Evolutionary conservation across 352 stramenopile genomes (phyloP), one percentile per base, ranked within the genome.

Genomic region (Globisporangium mamillatum): DNA sequence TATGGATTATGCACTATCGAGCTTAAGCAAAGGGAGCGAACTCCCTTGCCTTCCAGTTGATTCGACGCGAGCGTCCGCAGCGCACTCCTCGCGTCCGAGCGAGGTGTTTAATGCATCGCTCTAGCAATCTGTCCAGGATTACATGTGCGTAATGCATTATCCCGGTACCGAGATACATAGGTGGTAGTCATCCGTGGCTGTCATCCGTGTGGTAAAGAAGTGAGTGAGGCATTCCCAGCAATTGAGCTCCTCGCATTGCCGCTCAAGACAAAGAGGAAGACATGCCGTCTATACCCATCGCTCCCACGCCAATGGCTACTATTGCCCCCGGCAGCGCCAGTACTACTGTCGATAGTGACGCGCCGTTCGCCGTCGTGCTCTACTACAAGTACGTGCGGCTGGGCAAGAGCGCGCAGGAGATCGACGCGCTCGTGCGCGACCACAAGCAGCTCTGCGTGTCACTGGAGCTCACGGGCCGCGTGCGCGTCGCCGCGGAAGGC

Each of bases 311-410:
- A n/a, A 18, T 18, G 16, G 41, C 41, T n/a, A 22, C 41, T n/a
- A 44, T 44, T 44, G 22, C 41, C 16, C n/a, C 4, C 41, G 2
- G 16, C 41, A 50, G 16, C 41, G 16, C 38, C 18, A 48, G 38
- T 4, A 14, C 41, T n/a, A 6, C 41, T 50, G 16, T 9, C 3
- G 41, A 10, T 24, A 50, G 63, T 20, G 60, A 61, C 10, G 48
- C 41, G 54, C 54, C 53, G 46, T 98, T 64, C 74, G 71, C 73
- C 34, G 84, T 93, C 29, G 77, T 94, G 72, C 82, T 94, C 24
- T 94, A 88, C 76, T 95, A 95, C 80, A 93, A 92, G 75, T 95
- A 95, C 69, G 79, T 88, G 57, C 65, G 68, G 38, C 68, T 95
- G n/a, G 82, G 78, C 59, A 72, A 84, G 57, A 75, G 74, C 2